Evolutionary conservation across 2,329 filamentous ascomycete species (phyloP), one percentile per base, ranked within the genome.

Genomic region (Corniculantispora saksenae): DNA sequence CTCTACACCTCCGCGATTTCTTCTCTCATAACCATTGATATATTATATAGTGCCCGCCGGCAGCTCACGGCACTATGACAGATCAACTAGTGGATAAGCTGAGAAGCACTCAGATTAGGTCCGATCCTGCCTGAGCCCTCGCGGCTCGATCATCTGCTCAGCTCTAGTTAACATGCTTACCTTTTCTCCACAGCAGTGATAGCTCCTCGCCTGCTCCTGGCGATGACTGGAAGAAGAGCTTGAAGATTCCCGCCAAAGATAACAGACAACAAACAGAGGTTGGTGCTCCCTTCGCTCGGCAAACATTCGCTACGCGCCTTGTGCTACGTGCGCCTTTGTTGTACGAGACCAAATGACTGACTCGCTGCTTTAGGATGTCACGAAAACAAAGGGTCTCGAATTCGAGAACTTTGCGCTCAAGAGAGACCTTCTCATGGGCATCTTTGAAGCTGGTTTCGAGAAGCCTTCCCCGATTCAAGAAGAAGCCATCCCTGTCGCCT

Each of bases 401-500:
- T 99, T 97, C 75, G 96, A 99, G 80, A 92, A 98, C 71, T 97
- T 99, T 77, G 91, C 91, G 70, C 90, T 99, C 72, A 97, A 97
- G 83, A 87, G 95, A 76, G 92, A 97, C 76, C 83, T 99, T 67
- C 88, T 99, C 82, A 99, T 98, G 94, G 95, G 95, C 68, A 98
- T 99, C 70, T 99, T 98, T 79, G 95, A 99, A 82, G 95, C 95
- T 71, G 95, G 95, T 69, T 99, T 97, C 79, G 95, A 99, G 79
- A 97, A 97, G 81, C 95, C 95, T 19, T 99, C 95, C 65, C 95
- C 95, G 13, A 99, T 99, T 73, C 95, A 99, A 87, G 95, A 99
- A 89, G 95, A 98, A 82, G 93, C 95, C 63, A 97, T 99, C 74
- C 95, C 95, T 56, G 94, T 99, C 70, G 95, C 95, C 59, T 86